Percentiles rank a stretch among this genome's conserved stretches.
Conservation (phyloP, 805 yeast species). For the Saccharomycopsis sp. region DNA sequence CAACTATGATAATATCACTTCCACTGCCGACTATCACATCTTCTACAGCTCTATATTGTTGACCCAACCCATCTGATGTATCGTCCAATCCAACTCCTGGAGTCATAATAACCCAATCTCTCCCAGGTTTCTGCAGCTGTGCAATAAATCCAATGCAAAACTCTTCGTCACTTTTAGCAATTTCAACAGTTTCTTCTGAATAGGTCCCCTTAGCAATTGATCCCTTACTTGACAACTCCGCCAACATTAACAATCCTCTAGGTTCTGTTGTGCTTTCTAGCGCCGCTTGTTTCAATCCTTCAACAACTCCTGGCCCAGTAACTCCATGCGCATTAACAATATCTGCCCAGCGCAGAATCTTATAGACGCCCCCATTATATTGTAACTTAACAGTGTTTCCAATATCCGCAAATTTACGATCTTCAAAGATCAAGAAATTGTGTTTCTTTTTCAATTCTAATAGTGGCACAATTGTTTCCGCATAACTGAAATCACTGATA, state of each 20-base stretch:
- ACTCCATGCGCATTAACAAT: constrained; percentile 97
- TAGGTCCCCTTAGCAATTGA: constrained; percentile 90
- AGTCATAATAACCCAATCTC: constrained; percentile 93
- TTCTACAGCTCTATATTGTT: constrained; percentile 89
- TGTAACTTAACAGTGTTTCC: constrained; percentile 96
- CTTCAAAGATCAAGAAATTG: constrained; percentile 89
- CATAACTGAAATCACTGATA: constrained; percentile 80
- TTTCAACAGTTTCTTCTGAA: constrained; percentile 79
- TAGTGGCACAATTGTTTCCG: constrained; percentile 71
- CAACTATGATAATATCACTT: constrained; percentile 96
- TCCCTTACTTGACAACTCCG: constrained; percentile 92
- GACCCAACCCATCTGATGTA: constrained; percentile 93
- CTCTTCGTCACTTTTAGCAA: constrained; percentile 78
- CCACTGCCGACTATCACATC: constrained; percentile 72
- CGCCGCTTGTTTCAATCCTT: constrained; percentile 80
- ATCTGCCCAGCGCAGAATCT: constrained; percentile 91
- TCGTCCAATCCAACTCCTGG: constrained; percentile 99
- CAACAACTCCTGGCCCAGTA: constrained; percentile 89
- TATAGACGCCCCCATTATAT: constrained; percentile 83
- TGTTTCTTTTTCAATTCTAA: constrained; percentile 68
- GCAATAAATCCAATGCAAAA: constrained; percentile 97
- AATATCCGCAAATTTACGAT: constrained; percentile 96
- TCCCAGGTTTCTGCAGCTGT: constrained; percentile 79
- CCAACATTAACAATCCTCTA: constrained; percentile 88
- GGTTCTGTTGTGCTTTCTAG: constrained; percentile 60